Evolutionary conservation across 192 early-diverging fungal genomes (phyloP), one percentile per base, ranked within the genome.

Genomic region (Obelidium mucronatum): DNA sequence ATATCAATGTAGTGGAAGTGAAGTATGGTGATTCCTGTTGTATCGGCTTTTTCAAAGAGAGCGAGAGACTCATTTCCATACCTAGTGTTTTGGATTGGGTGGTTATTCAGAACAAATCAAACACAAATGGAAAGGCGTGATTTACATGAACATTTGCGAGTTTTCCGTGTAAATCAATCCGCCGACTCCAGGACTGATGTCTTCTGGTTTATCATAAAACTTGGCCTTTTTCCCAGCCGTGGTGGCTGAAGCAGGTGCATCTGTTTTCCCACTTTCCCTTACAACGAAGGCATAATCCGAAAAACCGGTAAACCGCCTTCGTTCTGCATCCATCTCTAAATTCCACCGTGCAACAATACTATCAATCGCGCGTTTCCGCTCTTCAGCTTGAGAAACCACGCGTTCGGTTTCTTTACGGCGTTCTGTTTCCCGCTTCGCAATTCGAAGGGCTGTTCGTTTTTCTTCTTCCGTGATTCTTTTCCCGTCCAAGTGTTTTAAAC

Each of bases 401-500:
- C 81, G 59, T 67, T 87, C 86, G 37, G 17, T 69, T 59, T 88
- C 87, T 52, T 61, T 74, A 51, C 80, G 40, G 30, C 78, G 37
- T 51, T 82, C 85, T 15, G 67, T 75, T 59, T 88, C 86, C 44
- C 79, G 62, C 34, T 81, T 86, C 1, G 80, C 74, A n/a, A 87
- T 63, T 37, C 78, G 75, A 8, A 63, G 68, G 6, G 86, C 83
- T 15, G 66, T 42, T 17, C 86, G 67, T 30, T 78, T 79, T 56
- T 86, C 85, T 77, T 88, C 87, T 52, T 88, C 87, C 1, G 30
- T 65, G 28, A 88, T 77, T 31, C 83, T 63, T 44, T 75, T 64
- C 6, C 87, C 86, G 66, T 87, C 85, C 24, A 88, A 62, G 60
- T 80, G 26, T 59, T 84, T 87, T 0, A 88, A 52, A 15, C 60